Percentiles rank a stretch among this genome's conserved stretches.
phyloP scores from a whole-genome alignment of 768 basidiomycete species.

The Kwoniella sp. region DNA sequence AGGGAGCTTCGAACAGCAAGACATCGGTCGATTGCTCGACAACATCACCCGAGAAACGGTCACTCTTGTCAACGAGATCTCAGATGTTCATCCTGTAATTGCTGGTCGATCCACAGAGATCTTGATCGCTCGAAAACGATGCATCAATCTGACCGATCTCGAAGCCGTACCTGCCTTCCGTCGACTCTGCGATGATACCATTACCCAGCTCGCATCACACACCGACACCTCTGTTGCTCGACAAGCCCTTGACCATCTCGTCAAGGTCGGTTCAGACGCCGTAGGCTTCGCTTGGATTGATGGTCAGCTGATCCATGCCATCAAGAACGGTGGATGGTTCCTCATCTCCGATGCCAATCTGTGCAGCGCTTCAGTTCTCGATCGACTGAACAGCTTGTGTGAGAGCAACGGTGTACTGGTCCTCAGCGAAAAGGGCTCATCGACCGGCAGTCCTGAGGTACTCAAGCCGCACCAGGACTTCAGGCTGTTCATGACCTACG shows the following conservation, averaged over 20 bases:
- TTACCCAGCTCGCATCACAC: constrained; percentile 9
- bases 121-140: constrained; percentile 6
- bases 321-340: constrained; percentile 86
- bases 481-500: constrained; percentile 89
- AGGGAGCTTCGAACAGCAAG: constrained; percentile 92
- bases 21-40: constrained; percentile 52
- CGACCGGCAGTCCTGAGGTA: constrained; percentile 72
- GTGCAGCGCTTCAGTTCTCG: constrained; percentile 92
- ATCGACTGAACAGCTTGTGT: constrained; percentile 93
- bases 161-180: constrained; percentile 9
- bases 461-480: constrained; percentile 84
- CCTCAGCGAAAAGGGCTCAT: constrained; percentile 86
- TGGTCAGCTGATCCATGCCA: constrained; percentile 81
- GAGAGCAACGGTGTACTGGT: constrained; percentile 78
- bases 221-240: constrained; percentile 4
- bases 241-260: constrained; percentile 10
- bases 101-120: background rate
- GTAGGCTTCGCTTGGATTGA: constrained; percentile 86
- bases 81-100: constrained; percentile 11
- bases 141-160: background rate
- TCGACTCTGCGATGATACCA: background rate
- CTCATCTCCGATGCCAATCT: constrained; percentile 89
- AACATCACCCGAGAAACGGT: background rate
- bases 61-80: constrained; percentile 4
- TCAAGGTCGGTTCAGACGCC: constrained; percentile 44